Conservation (phyloP, 164 flowering plant species). For the Litsea cubeba region DNA sequence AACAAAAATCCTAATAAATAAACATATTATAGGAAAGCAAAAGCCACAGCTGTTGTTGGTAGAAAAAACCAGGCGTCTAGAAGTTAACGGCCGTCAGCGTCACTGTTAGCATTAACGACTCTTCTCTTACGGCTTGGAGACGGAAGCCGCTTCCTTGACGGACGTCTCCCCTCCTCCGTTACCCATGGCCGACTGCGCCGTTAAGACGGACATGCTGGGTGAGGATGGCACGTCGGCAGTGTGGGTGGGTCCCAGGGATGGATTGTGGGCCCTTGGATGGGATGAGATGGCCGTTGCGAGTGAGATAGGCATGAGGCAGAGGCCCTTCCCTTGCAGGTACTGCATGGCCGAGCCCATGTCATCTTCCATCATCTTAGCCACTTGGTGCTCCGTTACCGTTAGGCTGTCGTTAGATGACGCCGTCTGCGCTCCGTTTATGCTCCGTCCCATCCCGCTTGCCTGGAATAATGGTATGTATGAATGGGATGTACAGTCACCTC, state of each 20-base stretch:
- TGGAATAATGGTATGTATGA: constrained; percentile 6
- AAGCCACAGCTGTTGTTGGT: too few species aligned
- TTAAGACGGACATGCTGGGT: constrained; percentile 50
- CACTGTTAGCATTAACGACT: neutral
- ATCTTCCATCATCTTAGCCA: constrained; percentile 88
- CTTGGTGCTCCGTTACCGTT: constrained; percentile 75
- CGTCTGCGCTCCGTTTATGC: constrained; percentile 40
- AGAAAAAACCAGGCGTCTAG: too few species aligned
- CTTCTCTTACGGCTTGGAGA: constrained; percentile 48
- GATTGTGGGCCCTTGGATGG: constrained; percentile 35
- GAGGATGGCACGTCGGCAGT: constrained; percentile 13
- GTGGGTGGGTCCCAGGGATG: constrained; percentile 2
- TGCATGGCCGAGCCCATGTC: constrained; percentile 99
- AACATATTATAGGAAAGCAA: too few species aligned
- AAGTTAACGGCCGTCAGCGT: neutral
- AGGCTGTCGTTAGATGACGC: constrained; percentile 48
- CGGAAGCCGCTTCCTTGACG: constrained; percentile 56
- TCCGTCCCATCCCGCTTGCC: constrained; percentile 23
- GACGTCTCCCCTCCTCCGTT: constrained; percentile 36
- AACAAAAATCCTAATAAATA: too few species aligned
- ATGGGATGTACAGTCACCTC: constrained; percentile 20
- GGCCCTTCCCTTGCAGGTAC: constrained; percentile 91
- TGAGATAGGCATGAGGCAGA: constrained; percentile 96
- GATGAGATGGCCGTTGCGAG: constrained; percentile 90
- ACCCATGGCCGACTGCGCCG: constrained; percentile 58